Evolutionary conservation across 2,329 filamentous ascomycete species (phyloP).

Genomic region (Aspergillus sp.): DNA sequence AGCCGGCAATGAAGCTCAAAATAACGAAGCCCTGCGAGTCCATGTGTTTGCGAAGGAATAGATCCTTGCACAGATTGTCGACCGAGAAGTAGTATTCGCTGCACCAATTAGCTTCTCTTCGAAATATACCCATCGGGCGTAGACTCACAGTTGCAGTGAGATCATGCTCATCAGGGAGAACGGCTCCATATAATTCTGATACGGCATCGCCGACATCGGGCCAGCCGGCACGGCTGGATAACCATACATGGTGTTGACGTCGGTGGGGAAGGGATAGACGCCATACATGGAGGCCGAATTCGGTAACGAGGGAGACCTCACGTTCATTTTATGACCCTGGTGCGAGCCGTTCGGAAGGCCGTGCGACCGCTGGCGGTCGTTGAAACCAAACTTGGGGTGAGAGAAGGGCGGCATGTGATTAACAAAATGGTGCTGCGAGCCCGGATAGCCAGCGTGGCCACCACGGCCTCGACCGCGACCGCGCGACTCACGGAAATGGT

Average conservation of each 20-base stretch:
- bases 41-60: constrained; percentile 83
- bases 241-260: constrained; percentile 47
- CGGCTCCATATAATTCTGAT: constrained; percentile 50
- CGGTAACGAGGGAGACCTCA: constrained; percentile 55
- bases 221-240: constrained; percentile 45
- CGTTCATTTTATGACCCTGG: constrained; percentile 42
- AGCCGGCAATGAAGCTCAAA: constrained; percentile 68
- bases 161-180: constrained; percentile 49
- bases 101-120: constrained; percentile 26
- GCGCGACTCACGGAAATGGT: constrained; percentile 28
- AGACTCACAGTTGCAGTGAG: constrained; percentile 49
- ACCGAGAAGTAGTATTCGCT: constrained; percentile 96
- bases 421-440: constrained; percentile 30
- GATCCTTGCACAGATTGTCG: constrained; percentile 89
- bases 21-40: constrained; percentile 88
- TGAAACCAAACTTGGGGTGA: constrained; percentile 32
- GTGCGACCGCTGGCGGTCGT: constrained; percentile 36
- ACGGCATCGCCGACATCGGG: constrained; percentile 50
- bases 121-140: background rate
- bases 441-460: constrained; percentile 25
- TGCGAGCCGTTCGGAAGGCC: constrained; percentile 27
- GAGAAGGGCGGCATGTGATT: constrained; percentile 31
- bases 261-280: constrained; percentile 33
- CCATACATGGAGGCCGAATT: constrained; percentile 43
- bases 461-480: constrained; percentile 35